These are phyloP conservation scores for Sclerotinia subarctica DNA, from an alignment of 2,329 filamentous ascomycete species.

Conservation along the genomic window DNA sequence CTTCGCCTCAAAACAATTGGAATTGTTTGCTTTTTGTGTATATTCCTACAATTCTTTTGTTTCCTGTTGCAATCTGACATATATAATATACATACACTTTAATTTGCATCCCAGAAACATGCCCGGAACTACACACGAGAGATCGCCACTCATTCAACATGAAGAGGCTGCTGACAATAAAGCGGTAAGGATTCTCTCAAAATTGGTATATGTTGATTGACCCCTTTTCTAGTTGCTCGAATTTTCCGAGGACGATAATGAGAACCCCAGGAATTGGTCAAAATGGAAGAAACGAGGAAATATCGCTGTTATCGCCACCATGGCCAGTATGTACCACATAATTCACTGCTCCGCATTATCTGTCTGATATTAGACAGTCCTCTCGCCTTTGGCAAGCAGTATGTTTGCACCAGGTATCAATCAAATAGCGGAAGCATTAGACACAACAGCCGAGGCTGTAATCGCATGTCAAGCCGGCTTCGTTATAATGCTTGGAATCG, in stretches of 20 bases:
- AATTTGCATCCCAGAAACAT: not conserved
- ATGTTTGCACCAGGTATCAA: slow-evolving; percentile 51
- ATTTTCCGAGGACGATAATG: slow-evolving; percentile 29
- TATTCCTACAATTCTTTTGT: not conserved
- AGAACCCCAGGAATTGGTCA: slow-evolving; percentile 31
- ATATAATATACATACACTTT: too few relatives aligned
- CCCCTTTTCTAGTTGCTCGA: not conserved
- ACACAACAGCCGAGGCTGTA: slow-evolving; percentile 14
- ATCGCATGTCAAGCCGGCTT: slow-evolving; percentile 52
- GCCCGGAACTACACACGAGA: slow-evolving; percentile 20
- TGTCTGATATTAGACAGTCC: not conserved
- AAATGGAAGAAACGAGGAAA: slow-evolving; percentile 32
- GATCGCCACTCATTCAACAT: slow-evolving; percentile 26
- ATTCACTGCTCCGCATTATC: too few relatives aligned
- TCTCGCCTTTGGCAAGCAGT: slow-evolving; percentile 38
- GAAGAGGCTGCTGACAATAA: slow-evolving; percentile 19
- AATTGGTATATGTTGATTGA: not conserved
- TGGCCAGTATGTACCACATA: slow-evolving; percentile 29
- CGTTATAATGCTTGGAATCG: slow-evolving; percentile 23
- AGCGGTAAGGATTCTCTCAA: not conserved
- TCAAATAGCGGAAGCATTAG: slow-evolving; percentile 40
- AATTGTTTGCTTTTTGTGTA: not conserved
- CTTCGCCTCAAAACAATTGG: not conserved
- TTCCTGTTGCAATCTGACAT: not conserved
- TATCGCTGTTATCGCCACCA: slow-evolving; percentile 32